Conservation (phyloP, 768 basidiomycete species). For the Tylopilus balloui region DNA sequence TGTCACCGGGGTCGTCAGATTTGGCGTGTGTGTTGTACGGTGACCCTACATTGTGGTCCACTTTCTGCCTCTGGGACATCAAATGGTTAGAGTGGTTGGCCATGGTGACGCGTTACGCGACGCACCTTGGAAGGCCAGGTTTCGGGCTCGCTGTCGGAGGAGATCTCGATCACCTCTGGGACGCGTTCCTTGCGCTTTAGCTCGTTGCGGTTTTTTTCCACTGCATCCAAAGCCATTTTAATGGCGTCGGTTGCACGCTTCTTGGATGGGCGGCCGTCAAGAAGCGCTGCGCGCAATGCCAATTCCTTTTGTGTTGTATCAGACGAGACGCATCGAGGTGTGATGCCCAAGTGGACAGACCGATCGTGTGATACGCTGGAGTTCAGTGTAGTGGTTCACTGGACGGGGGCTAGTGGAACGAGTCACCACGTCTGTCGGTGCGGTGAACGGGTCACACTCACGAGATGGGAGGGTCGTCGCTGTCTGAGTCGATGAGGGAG, state of each 20-base stretch:
- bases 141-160: conserved; percentile 31
- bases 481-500: conserved; percentile 17
- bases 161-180: conserved; percentile 22
- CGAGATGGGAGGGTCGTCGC: conserved; percentile 4
- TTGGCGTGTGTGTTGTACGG: background rate
- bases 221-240: conserved; percentile 12
- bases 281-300: conserved; percentile 9
- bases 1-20: background rate
- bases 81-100: background rate
- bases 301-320: conserved; percentile 23
- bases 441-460: background rate
- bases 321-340: conserved; percentile 7
- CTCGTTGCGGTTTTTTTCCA: conserved; percentile 3
- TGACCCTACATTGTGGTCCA: background rate
- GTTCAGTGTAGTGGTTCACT: conserved; percentile 13
- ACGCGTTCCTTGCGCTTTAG: conserved; percentile 23
- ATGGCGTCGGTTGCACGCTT: conserved; percentile 20
- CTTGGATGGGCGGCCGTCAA: conserved; percentile 14
- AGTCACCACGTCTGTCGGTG: background rate
- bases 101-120: background rate
- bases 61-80: conserved; percentile 21
- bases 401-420: background rate
- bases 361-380: conserved; percentile 22
- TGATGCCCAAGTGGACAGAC: conserved; percentile 8
- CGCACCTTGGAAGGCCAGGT: conserved; percentile 20